Percentiles rank a stretch among this genome's conserved stretches.
Conservation (phyloP, 2,329 filamentous ascomycete genomes). For the Botrytis fabae region DNA sequence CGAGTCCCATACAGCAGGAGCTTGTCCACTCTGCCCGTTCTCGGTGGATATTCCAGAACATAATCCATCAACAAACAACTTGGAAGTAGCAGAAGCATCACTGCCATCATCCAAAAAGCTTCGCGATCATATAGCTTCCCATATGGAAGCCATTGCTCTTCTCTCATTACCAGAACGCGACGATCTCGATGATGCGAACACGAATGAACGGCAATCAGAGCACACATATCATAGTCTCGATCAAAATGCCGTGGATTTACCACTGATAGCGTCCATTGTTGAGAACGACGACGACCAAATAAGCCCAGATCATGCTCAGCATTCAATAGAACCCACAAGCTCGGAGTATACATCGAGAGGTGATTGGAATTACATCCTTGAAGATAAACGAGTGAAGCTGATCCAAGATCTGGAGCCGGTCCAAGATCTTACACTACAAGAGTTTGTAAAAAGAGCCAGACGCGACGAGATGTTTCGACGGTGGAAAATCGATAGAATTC, state of each 20-base stretch:
- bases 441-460: background rate
- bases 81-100: background rate
- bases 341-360: background rate
- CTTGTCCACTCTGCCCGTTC: conserved; percentile 10
- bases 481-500: background rate
- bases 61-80: too few relatives aligned
- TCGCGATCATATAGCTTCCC: conserved; percentile 5
- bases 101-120: background rate
- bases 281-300: background rate
- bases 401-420: background rate
- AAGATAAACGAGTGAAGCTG: background rate
- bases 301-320: background rate
- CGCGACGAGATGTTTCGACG: conserved; percentile 1
- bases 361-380: background rate
- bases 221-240: background rate
- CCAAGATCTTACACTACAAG: background rate
- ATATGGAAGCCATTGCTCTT: conserved; percentile 13
- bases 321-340: background rate
- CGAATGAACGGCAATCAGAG: conserved; percentile 12
- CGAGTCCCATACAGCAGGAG: background rate
- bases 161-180: conserved; percentile 15
- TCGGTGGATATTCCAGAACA: background rate
- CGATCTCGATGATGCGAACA: conserved; percentile 3
- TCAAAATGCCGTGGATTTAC: background rate
- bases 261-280: background rate